Percentiles rank a stretch among this genome's conserved stretches.
These are phyloP conservation scores for Carpinus fangiana DNA, from an alignment of 306 rosid species.

Conservation along the genomic window DNA sequence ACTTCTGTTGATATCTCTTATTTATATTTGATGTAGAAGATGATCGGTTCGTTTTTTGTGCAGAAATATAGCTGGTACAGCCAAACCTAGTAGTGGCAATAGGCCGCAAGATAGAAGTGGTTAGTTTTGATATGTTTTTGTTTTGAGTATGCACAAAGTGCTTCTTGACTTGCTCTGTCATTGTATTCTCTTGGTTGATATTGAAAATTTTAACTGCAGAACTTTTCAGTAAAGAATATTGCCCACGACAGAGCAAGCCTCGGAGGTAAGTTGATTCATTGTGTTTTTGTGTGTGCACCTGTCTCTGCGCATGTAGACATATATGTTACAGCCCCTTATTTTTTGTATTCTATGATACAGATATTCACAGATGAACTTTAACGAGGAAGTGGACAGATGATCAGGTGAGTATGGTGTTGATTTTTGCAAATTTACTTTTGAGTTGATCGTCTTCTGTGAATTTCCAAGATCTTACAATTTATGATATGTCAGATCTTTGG, in stretches of 20 bases:
- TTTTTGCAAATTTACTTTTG: neutral
- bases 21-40: neutral
- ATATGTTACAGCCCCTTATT: neutral
- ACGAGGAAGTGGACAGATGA: neutral
- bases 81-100: conserved; percentile 1
- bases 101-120: conserved; percentile 4
- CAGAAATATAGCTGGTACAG: neutral
- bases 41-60: conserved; percentile 5
- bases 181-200: conserved; percentile 4
- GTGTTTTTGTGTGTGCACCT: neutral
- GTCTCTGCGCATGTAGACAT: neutral
- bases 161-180: conserved; percentile 1
- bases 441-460: neutral
- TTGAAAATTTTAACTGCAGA: conserved; percentile 1
- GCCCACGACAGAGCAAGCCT: conserved; percentile 6
- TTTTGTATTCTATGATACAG: neutral
- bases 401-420: neutral
- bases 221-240: neutral
- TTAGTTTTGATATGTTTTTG: conserved; percentile 11
- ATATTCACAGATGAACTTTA: conserved; percentile 16
- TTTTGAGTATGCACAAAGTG: neutral
- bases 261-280: conserved; percentile 21
- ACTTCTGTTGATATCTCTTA: too few species aligned
- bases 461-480: neutral
- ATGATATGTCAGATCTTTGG: neutral